Conservation (phyloP, 257 asterid genomes). For the Anisodus tanguticus region DNA sequence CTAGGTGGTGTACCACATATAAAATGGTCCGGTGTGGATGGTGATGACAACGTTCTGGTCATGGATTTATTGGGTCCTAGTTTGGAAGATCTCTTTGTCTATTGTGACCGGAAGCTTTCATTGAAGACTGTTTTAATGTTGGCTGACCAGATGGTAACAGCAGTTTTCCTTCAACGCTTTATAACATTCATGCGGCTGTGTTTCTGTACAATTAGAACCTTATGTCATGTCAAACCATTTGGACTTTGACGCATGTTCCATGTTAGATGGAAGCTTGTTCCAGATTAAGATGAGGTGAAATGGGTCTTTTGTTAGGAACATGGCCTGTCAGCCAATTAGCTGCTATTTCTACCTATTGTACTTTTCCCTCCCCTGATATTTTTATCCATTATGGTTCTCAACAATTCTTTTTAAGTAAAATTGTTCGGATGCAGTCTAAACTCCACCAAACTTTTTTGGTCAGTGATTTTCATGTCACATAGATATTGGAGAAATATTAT, state of each 20-base stretch:
- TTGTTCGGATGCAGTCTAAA: not conserved
- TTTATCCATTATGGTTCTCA: slow-evolving; percentile 8
- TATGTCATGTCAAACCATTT: not conserved
- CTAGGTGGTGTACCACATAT: slow-evolving; percentile 89
- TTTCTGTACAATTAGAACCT: not conserved
- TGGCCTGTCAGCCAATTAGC: not conserved
- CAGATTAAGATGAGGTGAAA: not conserved
- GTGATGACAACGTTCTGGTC: slow-evolving; percentile 87
- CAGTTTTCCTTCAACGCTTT: not conserved
- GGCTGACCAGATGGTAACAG: slow-evolving; percentile 93
- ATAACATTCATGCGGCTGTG: not conserved
- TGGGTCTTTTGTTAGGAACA: slow-evolving; percentile 15
- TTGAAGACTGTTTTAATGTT: slow-evolving; percentile 87
- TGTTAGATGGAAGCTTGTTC: slow-evolving; percentile 17
- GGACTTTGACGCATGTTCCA: not conserved
- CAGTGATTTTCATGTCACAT: slow-evolving; percentile 3
- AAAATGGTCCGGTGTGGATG: slow-evolving; percentile 93
- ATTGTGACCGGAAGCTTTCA: slow-evolving; percentile 88
- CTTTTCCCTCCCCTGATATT: not conserved
- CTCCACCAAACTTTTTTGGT: not conserved
- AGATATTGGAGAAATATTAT: not conserved
- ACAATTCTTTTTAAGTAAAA: not conserved
- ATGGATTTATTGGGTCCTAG: slow-evolving; percentile 92
- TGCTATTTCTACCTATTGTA: not conserved
- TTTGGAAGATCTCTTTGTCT: slow-evolving; percentile 94